phyloP scores from a whole-genome alignment of 2,329 filamentous ascomycete genomes.

The Trichoderma simmonsii region DNA sequence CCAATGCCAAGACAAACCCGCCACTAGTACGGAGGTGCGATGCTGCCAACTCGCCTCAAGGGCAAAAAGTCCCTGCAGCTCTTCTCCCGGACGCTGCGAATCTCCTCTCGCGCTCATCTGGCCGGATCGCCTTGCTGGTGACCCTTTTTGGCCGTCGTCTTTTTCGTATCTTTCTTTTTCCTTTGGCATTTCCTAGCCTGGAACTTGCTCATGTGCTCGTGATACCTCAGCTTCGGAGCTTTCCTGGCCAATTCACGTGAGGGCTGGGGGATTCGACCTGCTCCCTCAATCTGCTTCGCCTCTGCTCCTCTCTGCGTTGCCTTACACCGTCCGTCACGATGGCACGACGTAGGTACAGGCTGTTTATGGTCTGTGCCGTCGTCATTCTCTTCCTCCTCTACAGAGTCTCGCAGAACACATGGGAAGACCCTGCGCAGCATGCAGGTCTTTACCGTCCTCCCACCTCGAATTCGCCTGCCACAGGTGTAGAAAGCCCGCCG shows the following conservation, averaged over 20 bases:
- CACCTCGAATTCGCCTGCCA: not conserved
- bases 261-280: not conserved
- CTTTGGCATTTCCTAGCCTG: not conserved
- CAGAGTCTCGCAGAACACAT: slow-evolving; percentile 44
- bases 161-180: not conserved
- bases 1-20: slow-evolving; percentile 7
- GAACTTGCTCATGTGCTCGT: slow-evolving; percentile 1
- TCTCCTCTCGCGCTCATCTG: not conserved
- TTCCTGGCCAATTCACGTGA: not conserved
- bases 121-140: not conserved
- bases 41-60: slow-evolving; percentile 11
- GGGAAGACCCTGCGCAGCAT: slow-evolving; percentile 27
- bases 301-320: not conserved
- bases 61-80: slow-evolving; percentile 10
- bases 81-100: not conserved
- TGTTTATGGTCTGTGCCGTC: slow-evolving; percentile 55
- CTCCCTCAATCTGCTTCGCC: not conserved
- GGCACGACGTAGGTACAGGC: slow-evolving; percentile 60
- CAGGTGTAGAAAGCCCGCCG: not conserved
- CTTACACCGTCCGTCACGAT: slow-evolving; percentile 36
- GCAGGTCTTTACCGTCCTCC: slow-evolving; percentile 10
- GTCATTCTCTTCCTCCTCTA: slow-evolving; percentile 54
- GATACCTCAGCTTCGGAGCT: not conserved
- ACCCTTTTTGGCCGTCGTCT: not conserved
- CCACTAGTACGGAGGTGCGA: slow-evolving; percentile 4